Conservation (phyloP, 2,329 filamentous ascomycete genomes). For the Aspergillus piperis region DNA sequence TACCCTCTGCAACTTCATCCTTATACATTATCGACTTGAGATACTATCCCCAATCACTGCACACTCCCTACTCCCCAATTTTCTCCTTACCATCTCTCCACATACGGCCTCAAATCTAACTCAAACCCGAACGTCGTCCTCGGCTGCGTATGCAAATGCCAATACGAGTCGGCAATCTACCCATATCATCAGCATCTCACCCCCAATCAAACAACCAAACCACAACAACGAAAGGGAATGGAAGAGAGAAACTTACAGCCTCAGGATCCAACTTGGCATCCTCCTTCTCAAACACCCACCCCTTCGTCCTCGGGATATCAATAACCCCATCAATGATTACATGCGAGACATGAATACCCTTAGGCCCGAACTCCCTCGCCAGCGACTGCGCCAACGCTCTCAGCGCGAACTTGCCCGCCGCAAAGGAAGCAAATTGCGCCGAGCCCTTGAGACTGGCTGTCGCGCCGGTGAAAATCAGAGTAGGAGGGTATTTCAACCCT, state of each 20-base stretch:
- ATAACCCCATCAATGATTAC: constrained; percentile 83
- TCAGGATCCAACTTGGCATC: constrained; percentile 73
- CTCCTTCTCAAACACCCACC: constrained; percentile 56
- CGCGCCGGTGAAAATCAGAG: constrained; percentile 82
- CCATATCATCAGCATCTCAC: constrained; percentile 4
- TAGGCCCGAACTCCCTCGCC: constrained; percentile 79
- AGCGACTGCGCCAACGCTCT: constrained; percentile 73
- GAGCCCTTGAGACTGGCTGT: constrained; percentile 77
- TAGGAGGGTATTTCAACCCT: constrained; percentile 65
- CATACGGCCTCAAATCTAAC: constrained; percentile 74
- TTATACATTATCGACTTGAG: too few relatives aligned
- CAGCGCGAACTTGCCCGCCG: constrained; percentile 76
- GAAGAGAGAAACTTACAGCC: constrained; percentile 58
- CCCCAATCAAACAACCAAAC: constrained; percentile 2
- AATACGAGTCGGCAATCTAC: constrained; percentile 84
- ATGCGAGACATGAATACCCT: constrained; percentile 81
- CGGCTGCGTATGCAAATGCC: constrained; percentile 79
- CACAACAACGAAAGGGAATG: neutral
- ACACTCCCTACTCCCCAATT: neutral
- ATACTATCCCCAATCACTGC: too few relatives aligned
- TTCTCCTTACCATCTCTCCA: constrained; percentile 72
- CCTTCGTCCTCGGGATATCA: constrained; percentile 72
- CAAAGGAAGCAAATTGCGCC: constrained; percentile 69
- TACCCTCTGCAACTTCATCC: too few relatives aligned
- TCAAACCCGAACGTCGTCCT: constrained; percentile 79